phyloP scores from a whole-genome alignment of 148 eudicot species.

The Tetragonia tetragonoides region DNA sequence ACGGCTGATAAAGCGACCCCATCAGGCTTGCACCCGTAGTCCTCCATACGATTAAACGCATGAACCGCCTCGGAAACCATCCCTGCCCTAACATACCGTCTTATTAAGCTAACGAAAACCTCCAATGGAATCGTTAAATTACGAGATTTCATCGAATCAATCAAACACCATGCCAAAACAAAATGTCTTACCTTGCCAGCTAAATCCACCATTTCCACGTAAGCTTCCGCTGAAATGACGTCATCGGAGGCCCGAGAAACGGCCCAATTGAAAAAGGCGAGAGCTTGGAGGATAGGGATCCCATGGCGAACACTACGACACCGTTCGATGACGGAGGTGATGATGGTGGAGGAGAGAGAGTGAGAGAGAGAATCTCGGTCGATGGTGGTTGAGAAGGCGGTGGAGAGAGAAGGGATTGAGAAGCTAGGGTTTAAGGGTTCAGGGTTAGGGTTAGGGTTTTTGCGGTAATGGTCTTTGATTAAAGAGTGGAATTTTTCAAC shows the following conservation, averaged over 20 bases:
- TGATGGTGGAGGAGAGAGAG: slow-evolving; percentile 44
- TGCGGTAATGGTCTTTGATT: slow-evolving; percentile 68
- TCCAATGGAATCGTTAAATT: slow-evolving; percentile 36
- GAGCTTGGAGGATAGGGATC: slow-evolving; percentile 62
- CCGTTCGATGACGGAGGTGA: slow-evolving; percentile 47
- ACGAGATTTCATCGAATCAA: slow-evolving; percentile 56
- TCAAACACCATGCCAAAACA: slow-evolving; percentile 70
- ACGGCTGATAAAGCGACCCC: slow-evolving; percentile 46
- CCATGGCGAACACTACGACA: slow-evolving; percentile 65
- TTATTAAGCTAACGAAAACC: slow-evolving; percentile 49
- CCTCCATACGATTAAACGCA: slow-evolving; percentile 80
- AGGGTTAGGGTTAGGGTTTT: slow-evolving; percentile 49
- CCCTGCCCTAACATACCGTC: slow-evolving; percentile 75
- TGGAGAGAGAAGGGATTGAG: slow-evolving; percentile 45
- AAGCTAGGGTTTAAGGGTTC: slow-evolving; percentile 30
- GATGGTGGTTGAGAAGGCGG: slow-evolving; percentile 38
- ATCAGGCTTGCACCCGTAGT: slow-evolving; percentile 68
- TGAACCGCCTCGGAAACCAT: slow-evolving; percentile 66
- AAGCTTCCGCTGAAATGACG: slow-evolving; percentile 25
- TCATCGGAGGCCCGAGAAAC: not conserved
- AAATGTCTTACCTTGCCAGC: slow-evolving; percentile 71
- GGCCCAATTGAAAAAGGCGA: slow-evolving; percentile 88
- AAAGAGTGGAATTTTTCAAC: slow-evolving; percentile 44
- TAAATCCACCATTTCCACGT: slow-evolving; percentile 65
- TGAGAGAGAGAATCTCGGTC: slow-evolving; percentile 39